Percentiles rank a stretch among this genome's conserved stretches.
Conservation (phyloP, 768 basidiomycete species). For the Gyrodon lividus region DNA sequence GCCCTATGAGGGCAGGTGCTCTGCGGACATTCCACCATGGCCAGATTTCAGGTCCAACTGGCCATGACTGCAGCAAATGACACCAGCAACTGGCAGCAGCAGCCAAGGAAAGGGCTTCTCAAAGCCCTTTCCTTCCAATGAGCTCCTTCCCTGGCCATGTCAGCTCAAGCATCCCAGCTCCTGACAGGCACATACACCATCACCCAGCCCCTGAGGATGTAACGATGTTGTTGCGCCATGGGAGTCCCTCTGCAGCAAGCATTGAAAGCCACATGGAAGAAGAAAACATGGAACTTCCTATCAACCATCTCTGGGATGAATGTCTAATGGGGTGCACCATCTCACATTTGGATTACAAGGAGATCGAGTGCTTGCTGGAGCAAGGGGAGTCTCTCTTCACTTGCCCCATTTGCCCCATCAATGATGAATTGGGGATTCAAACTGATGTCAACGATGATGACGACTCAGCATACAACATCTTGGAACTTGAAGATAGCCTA, state of each 20-base stretch:
- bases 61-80: not conserved
- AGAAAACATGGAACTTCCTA: not conserved
- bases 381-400: conserved; percentile 1
- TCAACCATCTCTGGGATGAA: not conserved
- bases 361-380: conserved; percentile 3
- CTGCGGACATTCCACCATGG: not conserved
- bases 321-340: not conserved
- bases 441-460: conserved; percentile 34
- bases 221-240: not conserved
- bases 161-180: no score
- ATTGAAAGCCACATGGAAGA: not conserved
- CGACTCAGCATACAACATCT: not conserved
- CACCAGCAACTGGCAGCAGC: not conserved
- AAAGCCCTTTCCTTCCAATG: not conserved
- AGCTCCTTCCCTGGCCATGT: not conserved
- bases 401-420: not conserved
- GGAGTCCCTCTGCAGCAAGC: no score
- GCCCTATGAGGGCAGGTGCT: not conserved
- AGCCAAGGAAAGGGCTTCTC: not conserved
- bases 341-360: not conserved
- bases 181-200: no score
- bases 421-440: conserved; percentile 14
- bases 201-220: not conserved
- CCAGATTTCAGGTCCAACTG: not conserved
- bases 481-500: not conserved